Percentiles rank a stretch among this genome's conserved stretches.
These are phyloP conservation scores for Beauveria sp. DNA, from an alignment of 2,329 filamentous ascomycete genomes.

Conservation along the genomic window DNA sequence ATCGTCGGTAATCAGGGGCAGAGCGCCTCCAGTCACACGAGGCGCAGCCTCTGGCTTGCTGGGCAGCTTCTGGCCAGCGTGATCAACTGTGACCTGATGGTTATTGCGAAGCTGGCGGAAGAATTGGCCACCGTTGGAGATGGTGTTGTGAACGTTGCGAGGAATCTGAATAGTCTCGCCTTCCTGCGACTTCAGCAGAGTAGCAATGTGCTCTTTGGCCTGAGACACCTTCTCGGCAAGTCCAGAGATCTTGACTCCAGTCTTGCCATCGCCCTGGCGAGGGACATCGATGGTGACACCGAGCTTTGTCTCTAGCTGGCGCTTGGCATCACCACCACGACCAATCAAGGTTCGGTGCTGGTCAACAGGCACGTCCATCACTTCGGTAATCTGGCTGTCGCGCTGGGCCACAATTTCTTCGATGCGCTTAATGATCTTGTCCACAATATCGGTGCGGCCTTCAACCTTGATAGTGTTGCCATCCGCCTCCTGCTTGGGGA, in stretches of 20 bases:
- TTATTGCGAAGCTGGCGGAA: constrained; percentile 87
- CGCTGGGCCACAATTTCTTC: constrained; percentile 74
- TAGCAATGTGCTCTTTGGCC: constrained; percentile 77
- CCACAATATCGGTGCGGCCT: constrained; percentile 73
- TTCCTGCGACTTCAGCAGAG: constrained; percentile 75
- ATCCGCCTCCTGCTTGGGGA: constrained; percentile 80
- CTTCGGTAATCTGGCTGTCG: constrained; percentile 72
- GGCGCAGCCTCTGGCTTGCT: constrained; percentile 52
- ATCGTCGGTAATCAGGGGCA: constrained; percentile 93
- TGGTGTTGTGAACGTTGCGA: constrained; percentile 69
- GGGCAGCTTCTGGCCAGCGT: constrained; percentile 72
- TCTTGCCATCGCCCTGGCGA: constrained; percentile 75
- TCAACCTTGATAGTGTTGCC: constrained; percentile 83
- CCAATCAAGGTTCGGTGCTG: constrained; percentile 91
- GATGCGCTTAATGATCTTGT: constrained; percentile 80
- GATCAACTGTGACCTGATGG: constrained; percentile 83
- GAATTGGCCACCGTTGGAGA: constrained; percentile 85
- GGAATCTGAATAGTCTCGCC: constrained; percentile 84
- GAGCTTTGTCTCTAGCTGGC: constrained; percentile 78
- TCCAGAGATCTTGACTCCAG: constrained; percentile 79
- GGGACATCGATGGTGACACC: constrained; percentile 84
- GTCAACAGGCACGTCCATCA: constrained; percentile 74
- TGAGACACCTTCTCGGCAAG: constrained; percentile 70
- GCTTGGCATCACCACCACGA: constrained; percentile 79
- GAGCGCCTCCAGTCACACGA: constrained; percentile 51